Conservation (phyloP, 768 basidiomycete species). For the Mycena belliarum region DNA sequence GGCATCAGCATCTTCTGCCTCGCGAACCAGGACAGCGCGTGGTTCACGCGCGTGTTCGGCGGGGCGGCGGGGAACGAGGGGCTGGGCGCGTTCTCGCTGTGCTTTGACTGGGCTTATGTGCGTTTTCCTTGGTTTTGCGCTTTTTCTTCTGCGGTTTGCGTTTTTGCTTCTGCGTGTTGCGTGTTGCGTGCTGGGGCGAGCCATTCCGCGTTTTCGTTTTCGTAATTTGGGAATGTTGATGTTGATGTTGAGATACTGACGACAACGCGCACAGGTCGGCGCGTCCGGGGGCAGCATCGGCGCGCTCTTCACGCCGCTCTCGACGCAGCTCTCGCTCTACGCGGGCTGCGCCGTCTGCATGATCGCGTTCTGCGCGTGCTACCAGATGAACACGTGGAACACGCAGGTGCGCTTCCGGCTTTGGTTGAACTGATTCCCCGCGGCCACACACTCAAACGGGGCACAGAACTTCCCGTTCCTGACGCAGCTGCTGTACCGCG, state of each 20-base stretch:
- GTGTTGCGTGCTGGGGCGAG: no score
- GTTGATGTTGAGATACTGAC: no score
- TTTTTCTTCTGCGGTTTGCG: no score
- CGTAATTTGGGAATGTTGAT: no score
- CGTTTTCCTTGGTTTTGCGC: constrained; percentile 28
- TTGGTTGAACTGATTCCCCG: no score
- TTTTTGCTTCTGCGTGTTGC: no score
- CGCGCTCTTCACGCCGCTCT: constrained; percentile 44
- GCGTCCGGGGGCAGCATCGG: constrained; percentile 36
- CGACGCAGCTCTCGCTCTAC: constrained; percentile 45
- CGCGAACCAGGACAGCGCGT: constrained; percentile 37
- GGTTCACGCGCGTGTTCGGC: constrained; percentile 50
- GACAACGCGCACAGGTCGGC: no score
- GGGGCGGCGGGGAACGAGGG: constrained; percentile 57
- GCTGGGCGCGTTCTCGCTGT: constrained; percentile 52
- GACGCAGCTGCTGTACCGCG: constrained; percentile 31
- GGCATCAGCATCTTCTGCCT: constrained; percentile 50
- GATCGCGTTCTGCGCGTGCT: constrained; percentile 34
- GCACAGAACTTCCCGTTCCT: constrained; percentile 40
- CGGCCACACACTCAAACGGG: no score
- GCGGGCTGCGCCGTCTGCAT: constrained; percentile 47
- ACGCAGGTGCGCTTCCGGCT: constrained; percentile 14
- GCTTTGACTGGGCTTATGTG: constrained; percentile 57
- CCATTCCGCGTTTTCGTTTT: no score
- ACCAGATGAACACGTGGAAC: constrained; percentile 23